Evolutionary conservation across 192 early-diverging fungal genomes (phyloP).

Genomic region (Chytriomyces hyalinus): DNA sequence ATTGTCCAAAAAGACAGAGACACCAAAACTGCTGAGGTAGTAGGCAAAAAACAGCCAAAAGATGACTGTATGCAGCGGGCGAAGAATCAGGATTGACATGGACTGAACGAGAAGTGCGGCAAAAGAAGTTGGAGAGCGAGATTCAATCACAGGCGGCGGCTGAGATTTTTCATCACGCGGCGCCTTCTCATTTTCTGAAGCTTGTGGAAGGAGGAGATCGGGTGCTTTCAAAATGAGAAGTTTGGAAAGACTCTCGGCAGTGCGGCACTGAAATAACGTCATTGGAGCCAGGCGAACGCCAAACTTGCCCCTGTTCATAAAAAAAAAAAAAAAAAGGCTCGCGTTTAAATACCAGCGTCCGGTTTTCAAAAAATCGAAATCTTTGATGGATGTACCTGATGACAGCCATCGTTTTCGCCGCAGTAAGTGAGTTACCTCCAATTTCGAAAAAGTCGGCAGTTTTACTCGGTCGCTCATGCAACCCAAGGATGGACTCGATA

Average conservation of each 20-base stretch:
- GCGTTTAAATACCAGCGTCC: not conserved
- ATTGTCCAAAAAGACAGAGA: not conserved
- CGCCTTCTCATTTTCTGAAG: not conserved
- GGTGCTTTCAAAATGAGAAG: not conserved
- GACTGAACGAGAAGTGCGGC: conserved; percentile 4
- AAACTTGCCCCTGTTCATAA: not conserved
- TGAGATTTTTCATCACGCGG: not conserved
- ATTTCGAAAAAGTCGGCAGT: conserved; percentile 50
- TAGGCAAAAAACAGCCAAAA: conserved; percentile 8
- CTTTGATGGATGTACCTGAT: conserved; percentile 15
- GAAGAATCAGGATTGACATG: conserved; percentile 2
- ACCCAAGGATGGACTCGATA: conserved; percentile 41
- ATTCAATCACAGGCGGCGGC: not conserved
- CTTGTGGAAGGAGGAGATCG: not conserved
- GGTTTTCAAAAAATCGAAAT: not conserved
- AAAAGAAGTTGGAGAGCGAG: not conserved
- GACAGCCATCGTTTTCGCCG: not conserved
- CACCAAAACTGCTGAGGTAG: not conserved
- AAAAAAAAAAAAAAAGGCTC: not conserved
- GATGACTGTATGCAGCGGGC: conserved; percentile 12
- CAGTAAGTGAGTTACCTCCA: conserved; percentile 49
- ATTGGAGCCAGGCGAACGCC: conserved; percentile 10
- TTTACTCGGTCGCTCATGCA: conserved; percentile 15
- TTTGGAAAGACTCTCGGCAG: not conserved
- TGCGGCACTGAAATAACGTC: conserved; percentile 1